Evolutionary conservation across 139 green algal species (phyloP).

Genomic region (Micromonas commoda): DNA sequence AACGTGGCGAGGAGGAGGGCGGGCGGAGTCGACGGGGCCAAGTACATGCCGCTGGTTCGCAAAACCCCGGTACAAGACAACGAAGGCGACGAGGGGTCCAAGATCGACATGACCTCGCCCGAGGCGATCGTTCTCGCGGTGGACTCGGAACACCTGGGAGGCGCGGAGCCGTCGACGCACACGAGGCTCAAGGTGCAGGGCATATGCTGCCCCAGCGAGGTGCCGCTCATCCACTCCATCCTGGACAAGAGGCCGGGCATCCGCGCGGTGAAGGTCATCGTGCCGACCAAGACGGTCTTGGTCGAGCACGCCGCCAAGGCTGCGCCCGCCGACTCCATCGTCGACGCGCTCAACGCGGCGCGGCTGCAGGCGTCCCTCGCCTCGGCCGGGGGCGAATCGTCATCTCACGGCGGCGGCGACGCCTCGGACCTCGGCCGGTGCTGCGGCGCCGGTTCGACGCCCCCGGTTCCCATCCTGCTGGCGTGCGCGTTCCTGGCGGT

Average conservation of each 20-base stretch:
- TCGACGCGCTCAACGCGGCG: slow-evolving; percentile 58
- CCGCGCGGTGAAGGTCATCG: slow-evolving; percentile 45
- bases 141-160: neutral
- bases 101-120: neutral
- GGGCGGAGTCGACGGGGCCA: neutral
- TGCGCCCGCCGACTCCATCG: slow-evolving; percentile 41
- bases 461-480: slow-evolving; percentile 27
- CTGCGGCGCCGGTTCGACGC: slow-evolving; percentile 29
- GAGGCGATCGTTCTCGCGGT: neutral
- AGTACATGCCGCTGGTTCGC: neutral
- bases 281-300: slow-evolving; percentile 55
- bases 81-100: neutral
- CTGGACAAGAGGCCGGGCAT: slow-evolving; percentile 53
- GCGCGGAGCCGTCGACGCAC: neutral
- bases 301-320: slow-evolving; percentile 48
- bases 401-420: neutral
- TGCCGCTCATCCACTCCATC: slow-evolving; percentile 50
- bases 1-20: neutral
- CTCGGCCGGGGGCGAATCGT: too few relatives aligned
- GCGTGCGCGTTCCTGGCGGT: slow-evolving; percentile 45
- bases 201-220: slow-evolving; percentile 66
- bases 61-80: neutral
- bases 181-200: slow-evolving; percentile 44
- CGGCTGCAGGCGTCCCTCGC: slow-evolving; percentile 50
- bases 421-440: neutral